These are phyloP conservation scores for Salvia splendens DNA, from an alignment of 257 asterid genomes.

Conservation along the genomic window DNA sequence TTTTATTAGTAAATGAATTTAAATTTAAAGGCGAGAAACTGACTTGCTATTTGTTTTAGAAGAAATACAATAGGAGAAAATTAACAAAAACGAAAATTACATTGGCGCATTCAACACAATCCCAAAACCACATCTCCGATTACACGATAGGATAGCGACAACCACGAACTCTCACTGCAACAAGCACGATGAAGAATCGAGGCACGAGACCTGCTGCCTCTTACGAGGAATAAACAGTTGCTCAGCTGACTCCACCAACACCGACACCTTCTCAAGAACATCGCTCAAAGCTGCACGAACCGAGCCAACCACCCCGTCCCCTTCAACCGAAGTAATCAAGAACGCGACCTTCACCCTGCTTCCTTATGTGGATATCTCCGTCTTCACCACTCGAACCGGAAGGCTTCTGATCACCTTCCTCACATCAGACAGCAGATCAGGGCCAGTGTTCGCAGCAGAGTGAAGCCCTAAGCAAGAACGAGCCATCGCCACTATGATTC, in stretches of 20 bases:
- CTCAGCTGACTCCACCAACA: conserved; percentile 50
- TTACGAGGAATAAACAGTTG: conserved; percentile 50
- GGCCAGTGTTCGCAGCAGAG: conserved; percentile 76
- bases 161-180: conserved; percentile 10
- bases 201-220: conserved; percentile 49
- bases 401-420: conserved; percentile 45
- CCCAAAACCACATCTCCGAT: no score
- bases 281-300: conserved; percentile 50
- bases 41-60: no score
- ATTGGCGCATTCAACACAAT: no score
- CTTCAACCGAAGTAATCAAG: conserved; percentile 37
- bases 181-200: conserved; percentile 28
- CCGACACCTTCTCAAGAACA: conserved; percentile 61
- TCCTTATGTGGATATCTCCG: conserved; percentile 70
- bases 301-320: conserved; percentile 24
- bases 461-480: conserved; percentile 53
- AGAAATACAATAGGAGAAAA: not conserved
- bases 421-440: conserved; percentile 57
- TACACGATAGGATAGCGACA: no score
- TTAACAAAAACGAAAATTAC: no score
- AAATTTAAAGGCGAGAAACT: no score
- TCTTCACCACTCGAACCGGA: conserved; percentile 43
- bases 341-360: conserved; percentile 63
- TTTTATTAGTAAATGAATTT: no score
- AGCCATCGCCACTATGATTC: conserved; percentile 38